Conservation (phyloP, 768 basidiomycete genomes). For the Suillus bovinus region DNA sequence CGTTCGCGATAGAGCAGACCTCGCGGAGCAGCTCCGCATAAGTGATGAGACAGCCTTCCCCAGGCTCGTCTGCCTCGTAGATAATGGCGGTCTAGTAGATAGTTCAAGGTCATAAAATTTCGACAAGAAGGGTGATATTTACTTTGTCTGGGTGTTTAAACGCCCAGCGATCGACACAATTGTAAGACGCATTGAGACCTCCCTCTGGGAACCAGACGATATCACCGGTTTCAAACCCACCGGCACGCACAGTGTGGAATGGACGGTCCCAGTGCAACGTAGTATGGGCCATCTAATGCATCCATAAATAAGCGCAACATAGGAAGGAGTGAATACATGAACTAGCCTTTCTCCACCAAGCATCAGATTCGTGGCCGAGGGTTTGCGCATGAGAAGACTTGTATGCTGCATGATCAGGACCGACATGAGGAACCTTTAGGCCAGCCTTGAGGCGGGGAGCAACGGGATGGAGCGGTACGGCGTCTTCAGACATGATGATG, state of each 20-base stretch:
- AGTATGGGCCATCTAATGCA: constrained; percentile 62
- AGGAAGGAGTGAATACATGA: not conserved
- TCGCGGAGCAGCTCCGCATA: constrained; percentile 88
- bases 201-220: constrained; percentile 98
- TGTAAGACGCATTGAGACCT: constrained; percentile 89
- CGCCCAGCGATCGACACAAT: constrained; percentile 97
- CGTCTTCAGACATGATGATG: constrained; percentile 40
- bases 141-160: constrained; percentile 86
- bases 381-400: constrained; percentile 63
- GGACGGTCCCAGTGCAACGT: constrained; percentile 86
- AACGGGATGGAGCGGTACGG: constrained; percentile 61
- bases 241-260: constrained; percentile 84
- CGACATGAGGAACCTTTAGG: constrained; percentile 71
- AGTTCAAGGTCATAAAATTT: not conserved
- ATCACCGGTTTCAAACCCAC: constrained; percentile 82
- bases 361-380: constrained; percentile 73
- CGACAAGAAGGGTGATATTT: constrained; percentile 6
- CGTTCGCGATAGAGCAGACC: constrained; percentile 88
- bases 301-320: not conserved
- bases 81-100: constrained; percentile 81
- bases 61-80: constrained; percentile 97
- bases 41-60: constrained; percentile 70
- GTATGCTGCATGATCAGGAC: constrained; percentile 80
- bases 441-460: constrained; percentile 72
- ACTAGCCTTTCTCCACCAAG: constrained; percentile 86